Evolutionary conservation across 192 early-diverging fungal species (phyloP).

Genomic region (Chytriomyces sp.): DNA sequence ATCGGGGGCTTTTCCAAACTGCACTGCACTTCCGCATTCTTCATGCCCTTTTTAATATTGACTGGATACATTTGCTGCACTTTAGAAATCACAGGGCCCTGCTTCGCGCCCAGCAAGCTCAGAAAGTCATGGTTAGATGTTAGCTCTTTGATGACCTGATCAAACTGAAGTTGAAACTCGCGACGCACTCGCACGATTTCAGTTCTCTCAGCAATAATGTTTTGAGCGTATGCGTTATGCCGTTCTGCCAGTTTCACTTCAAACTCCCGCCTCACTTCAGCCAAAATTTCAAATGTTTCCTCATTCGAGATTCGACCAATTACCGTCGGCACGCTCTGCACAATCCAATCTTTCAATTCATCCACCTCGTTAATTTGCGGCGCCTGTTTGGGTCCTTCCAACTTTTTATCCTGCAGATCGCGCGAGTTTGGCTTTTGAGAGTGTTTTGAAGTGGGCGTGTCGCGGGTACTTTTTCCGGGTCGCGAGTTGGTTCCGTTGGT

Average conservation of each 20-base stretch:
- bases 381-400: not conserved
- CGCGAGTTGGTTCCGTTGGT: not conserved
- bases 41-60: not conserved
- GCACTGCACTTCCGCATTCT: constrained; percentile 11
- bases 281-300: constrained; percentile 17
- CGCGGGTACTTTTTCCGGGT: not conserved
- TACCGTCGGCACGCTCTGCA: not conserved
- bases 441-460: not conserved
- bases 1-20: constrained; percentile 16
- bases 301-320: constrained; percentile 17
- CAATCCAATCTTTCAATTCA: constrained; percentile 26
- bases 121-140: not conserved
- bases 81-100: constrained; percentile 4
- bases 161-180: constrained; percentile 22
- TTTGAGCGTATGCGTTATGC: constrained; percentile 2
- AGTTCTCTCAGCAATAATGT: constrained; percentile 15
- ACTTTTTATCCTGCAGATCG: not conserved
- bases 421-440: not conserved
- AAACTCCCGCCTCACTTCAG: not conserved
- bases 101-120: not conserved
- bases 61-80: constrained; percentile 23
- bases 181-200: not conserved
- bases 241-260: constrained; percentile 9
- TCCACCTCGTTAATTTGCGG: not conserved
- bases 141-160: constrained; percentile 10